phyloP scores from a whole-genome alignment of 2,329 filamentous ascomycete species.

The Scortechinia acanthostroma region DNA sequence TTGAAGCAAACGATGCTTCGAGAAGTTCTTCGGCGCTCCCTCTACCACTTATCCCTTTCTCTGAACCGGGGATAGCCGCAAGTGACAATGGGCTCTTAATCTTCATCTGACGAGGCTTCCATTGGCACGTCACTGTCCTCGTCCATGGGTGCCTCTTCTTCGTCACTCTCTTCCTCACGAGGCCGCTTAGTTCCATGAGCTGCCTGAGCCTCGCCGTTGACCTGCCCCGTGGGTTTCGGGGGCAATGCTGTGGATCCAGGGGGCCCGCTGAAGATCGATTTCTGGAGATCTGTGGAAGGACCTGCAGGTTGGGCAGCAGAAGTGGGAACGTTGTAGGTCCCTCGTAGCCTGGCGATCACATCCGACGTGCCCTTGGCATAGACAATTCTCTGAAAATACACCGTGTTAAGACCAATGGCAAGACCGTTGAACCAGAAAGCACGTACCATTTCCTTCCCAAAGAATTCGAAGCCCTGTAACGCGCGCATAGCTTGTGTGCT shows the following conservation, averaged over 20 bases:
- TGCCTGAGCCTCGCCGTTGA: constrained; percentile 39
- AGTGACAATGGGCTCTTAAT: constrained; percentile 22
- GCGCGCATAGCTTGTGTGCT: constrained; percentile 89
- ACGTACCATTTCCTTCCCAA: constrained; percentile 77
- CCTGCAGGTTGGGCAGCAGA: constrained; percentile 33
- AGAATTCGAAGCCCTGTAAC: constrained; percentile 77
- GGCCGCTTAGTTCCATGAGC: constrained; percentile 62
- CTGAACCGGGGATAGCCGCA: not conserved
- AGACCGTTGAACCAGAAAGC: not conserved
- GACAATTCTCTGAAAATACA: constrained; percentile 66
- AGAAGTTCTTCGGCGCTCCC: too few species aligned
- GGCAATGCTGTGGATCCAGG: constrained; percentile 37
- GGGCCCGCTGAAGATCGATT: constrained; percentile 72
- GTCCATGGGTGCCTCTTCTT: constrained; percentile 23
- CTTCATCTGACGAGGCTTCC: constrained; percentile 46
- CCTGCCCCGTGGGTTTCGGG: constrained; percentile 26
- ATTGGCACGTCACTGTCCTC: constrained; percentile 44
- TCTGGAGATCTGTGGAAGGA: constrained; percentile 67
- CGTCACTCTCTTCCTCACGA: constrained; percentile 61
- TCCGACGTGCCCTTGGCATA: constrained; percentile 89
- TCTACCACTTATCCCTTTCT: not conserved
- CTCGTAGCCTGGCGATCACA: constrained; percentile 82
- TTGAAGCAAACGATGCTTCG: constrained; percentile 1
- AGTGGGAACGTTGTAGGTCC: constrained; percentile 71
- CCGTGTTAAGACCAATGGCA: not conserved